These are phyloP conservation scores for Colletotrichum scovillei DNA, from an alignment of 2,329 filamentous ascomycete genomes.

Conservation along the genomic window DNA sequence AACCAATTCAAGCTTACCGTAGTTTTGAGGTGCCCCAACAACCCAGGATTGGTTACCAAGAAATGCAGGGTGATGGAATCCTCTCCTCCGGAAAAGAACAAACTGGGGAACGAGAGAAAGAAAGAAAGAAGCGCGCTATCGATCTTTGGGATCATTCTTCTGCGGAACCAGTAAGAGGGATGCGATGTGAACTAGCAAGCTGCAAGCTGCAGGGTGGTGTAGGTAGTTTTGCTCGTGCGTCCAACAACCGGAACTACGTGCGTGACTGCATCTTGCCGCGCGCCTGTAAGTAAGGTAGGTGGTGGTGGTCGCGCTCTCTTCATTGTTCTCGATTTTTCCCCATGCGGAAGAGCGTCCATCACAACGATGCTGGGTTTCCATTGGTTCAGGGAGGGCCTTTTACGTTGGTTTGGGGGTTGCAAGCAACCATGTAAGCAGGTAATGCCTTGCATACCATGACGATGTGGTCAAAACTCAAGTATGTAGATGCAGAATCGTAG, in stretches of 20 bases:
- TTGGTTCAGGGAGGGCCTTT: too few relatives aligned
- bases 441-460: not conserved
- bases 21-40: too few relatives aligned
- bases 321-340: not conserved
- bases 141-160: not conserved
- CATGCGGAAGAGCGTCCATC: not conserved
- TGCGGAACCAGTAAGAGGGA: not conserved
- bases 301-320: not conserved
- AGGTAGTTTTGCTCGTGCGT: not conserved
- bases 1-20: not conserved
- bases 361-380: too few relatives aligned
- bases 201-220: not conserved
- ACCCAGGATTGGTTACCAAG: constrained; percentile 25
- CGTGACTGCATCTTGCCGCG: constrained; percentile 23
- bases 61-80: constrained; percentile 22
- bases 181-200: not conserved
- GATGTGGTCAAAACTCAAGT: too few relatives aligned
- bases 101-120: not conserved
- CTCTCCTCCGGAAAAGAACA: not conserved
- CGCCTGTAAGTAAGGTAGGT: constrained; percentile 2
- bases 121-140: not conserved
- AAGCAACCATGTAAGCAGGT: not conserved
- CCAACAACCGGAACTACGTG: not conserved
- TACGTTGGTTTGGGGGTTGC: not conserved
- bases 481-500: too few relatives aligned